phyloP scores from a whole-genome alignment of 805 yeast species.

The Candida maltosa region DNA sequence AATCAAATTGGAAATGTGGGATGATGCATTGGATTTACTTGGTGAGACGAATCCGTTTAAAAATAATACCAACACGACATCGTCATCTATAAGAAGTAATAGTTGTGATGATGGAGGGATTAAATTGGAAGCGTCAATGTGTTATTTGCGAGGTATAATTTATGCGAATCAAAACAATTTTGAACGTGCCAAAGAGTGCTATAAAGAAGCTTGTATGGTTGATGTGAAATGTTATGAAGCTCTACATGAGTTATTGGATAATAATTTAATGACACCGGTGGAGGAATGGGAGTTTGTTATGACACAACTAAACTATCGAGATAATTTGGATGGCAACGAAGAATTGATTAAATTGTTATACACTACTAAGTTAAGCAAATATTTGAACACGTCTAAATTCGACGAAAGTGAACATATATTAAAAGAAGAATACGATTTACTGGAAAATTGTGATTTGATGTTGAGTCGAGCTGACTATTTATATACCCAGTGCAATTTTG shows the following conservation, averaged over 20 bases:
- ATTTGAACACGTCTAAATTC: conserved; percentile 53
- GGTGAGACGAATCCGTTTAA: conserved; percentile 79
- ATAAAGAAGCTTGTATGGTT: conserved; percentile 77
- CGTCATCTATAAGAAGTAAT: conserved; percentile 8
- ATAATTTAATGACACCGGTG: conserved; percentile 71
- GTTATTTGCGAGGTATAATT: conserved; percentile 79
- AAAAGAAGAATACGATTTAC: conserved; percentile 68
- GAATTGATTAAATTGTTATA: conserved; percentile 78
- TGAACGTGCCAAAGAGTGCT: conserved; percentile 82
- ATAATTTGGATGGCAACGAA: conserved; percentile 66
- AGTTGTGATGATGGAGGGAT: conserved; percentile 76
- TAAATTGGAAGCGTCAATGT: conserved; percentile 81
- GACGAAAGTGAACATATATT: conserved; percentile 66
- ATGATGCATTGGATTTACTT: conserved; percentile 81
- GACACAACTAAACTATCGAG: conserved; percentile 60
- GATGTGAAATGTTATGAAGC: conserved; percentile 95
- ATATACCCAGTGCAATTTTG: conserved; percentile 75
- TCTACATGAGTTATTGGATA: conserved; percentile 69
- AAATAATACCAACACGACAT: conserved; percentile 36
- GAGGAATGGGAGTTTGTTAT: conserved; percentile 82
- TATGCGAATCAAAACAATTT: conserved; percentile 81
- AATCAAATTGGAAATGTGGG: conserved; percentile 71
- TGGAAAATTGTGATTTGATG: conserved; percentile 66
- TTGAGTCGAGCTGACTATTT: conserved; percentile 65
- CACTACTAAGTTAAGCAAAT: conserved; percentile 72